Base-by-base conservation (phyloP, 306 rosid species). In the Gleditsia sinensis region DNA sequence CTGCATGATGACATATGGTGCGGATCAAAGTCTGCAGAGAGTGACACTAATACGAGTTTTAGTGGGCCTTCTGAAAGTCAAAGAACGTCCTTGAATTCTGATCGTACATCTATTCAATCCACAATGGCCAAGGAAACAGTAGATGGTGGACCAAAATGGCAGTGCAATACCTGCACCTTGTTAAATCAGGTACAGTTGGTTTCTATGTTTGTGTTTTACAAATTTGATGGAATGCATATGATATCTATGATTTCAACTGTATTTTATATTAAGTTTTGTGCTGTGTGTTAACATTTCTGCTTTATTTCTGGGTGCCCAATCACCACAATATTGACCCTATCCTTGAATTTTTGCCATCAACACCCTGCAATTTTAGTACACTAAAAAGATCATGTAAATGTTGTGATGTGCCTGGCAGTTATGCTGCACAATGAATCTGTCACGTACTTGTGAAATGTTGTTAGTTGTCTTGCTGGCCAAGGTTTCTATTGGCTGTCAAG, bases 1-100 rank as follows among this genome's bases (percentile, higher is more conserved):
- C 64, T 83, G 56, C 86, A 75, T 20, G 92, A 85, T 79, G 92
- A 88, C 75, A 46, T 76, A 65, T 88, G 92, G 92, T 88, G 92
- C 74, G 88, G 88, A 49, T 88, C 84, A 76, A 78, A 83, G 64
- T 64, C 81, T 50, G 5, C 14, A 23, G 74, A 61, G 54, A 50
- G 75, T 55, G 69, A 76, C 56, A 46, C 78, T 51, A 76, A 75
- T 20, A 40, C 27, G 13, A 57, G 74, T 42, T 75, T 72, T n/a
- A 21, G 27, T 14, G 82, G 78, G 54, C 39, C 84, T 46, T 81
- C 84, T 74, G 71, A 59, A 49, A 65, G 60, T 61, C 66, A 79
- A 39, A 25, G 59, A 64, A 62, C 27, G 6, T 48, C 69, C 49
- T 50, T 50, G 43, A 16, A 20, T 68, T 49, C 78, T 43, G 25